Evolutionary conservation across 2,329 filamentous ascomycete genomes (phyloP), one percentile per base, ranked within the genome.

Genomic region (Diatrype stigma): DNA sequence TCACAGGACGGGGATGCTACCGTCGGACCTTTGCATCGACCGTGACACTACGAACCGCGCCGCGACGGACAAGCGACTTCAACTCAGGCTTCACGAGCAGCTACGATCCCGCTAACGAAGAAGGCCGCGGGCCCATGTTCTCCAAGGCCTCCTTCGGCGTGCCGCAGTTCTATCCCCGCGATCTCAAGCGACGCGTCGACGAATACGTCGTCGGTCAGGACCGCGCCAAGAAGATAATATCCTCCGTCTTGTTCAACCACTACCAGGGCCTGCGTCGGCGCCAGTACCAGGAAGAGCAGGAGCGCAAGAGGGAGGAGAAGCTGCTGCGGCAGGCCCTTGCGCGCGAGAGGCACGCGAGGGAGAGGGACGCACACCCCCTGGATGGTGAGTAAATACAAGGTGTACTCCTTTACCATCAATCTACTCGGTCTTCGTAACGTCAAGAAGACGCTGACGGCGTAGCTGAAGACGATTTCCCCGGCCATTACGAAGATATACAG

Each of bases 131-230:
- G 2, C 81, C 81, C 37, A 84, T 84, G 75, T 84, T 83, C 64
- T 75, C 68, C 54, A 81, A 81, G 65, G 62, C 72, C 50, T 78
- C 68, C 49, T 80, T 81, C 57, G 82, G 82, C 49, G 81, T 84
- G 16, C 81, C 82, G 2, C 75, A 80, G 47, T 83, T 86, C 65
- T 86, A 86, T 49, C 83, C 83, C 2, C 75, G 80, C 51, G 78
- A 84, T 60, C 77, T 99, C 61, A 96, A 97, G 75, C 85, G 90
- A 64, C 88, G 94, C 63, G 84, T 97, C 30, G 94, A 99, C 67
- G 89, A 94, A 65, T 99, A 95, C 67, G 93, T 99, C 1, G 93
- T 99, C 3, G 94, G 93, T 38, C 94, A 99, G 70, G 90, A 96
- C 59, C 84, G 90, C 53, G 91, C 94, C 16, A 94, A 99, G 77